A percentile compares a stretch with the other conserved stretches of the same genome.
Conservation (phyloP, 2,329 filamentous ascomycete genomes). For the Didymella glomerata region DNA sequence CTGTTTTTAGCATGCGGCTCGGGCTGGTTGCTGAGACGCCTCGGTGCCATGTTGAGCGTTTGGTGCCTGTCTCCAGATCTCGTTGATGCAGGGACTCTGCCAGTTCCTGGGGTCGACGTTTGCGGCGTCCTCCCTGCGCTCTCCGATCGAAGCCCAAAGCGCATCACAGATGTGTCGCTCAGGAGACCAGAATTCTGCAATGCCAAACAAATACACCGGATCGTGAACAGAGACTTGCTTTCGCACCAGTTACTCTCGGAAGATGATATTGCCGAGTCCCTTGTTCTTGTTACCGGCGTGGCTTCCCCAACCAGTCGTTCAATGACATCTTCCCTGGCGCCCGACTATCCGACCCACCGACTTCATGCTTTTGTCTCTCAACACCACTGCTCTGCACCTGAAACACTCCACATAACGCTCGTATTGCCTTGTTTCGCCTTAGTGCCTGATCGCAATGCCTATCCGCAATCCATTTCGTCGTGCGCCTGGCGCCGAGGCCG, state of each 20-base stretch:
- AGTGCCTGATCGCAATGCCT: conserved; percentile 44
- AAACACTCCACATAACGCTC: conserved; percentile 27
- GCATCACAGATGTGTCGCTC: conserved; percentile 7
- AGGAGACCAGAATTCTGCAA: conserved; percentile 1
- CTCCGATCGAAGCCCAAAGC: conserved; percentile 6
- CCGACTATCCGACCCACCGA: conserved; percentile 18
- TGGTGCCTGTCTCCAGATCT: conserved; percentile 35
- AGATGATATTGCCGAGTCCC: conserved; percentile 19
- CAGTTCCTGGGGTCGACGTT: conserved; percentile 2
- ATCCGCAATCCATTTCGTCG: conserved; percentile 55
- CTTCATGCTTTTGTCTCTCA: conserved; percentile 22
- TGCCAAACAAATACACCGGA: conserved; percentile 8
- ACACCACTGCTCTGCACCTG: conserved; percentile 30
- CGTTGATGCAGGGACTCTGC: conserved; percentile 39
- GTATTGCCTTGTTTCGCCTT: conserved; percentile 27
- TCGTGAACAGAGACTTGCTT: conserved; percentile 4
- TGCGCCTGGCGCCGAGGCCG: conserved; percentile 43
- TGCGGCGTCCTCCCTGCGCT: conserved; percentile 6
- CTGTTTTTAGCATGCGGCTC: conserved; percentile 28
- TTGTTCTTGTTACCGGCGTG: conserved; percentile 13
- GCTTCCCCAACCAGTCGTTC: conserved; percentile 17
- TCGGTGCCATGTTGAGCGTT: conserved; percentile 12
- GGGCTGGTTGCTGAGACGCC: conserved; percentile 31
- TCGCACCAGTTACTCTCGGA: conserved; percentile 8
- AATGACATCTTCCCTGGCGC: conserved; percentile 20